Base-by-base conservation (phyloP, 768 basidiomycete species). In the Trametes punicea region DNA sequence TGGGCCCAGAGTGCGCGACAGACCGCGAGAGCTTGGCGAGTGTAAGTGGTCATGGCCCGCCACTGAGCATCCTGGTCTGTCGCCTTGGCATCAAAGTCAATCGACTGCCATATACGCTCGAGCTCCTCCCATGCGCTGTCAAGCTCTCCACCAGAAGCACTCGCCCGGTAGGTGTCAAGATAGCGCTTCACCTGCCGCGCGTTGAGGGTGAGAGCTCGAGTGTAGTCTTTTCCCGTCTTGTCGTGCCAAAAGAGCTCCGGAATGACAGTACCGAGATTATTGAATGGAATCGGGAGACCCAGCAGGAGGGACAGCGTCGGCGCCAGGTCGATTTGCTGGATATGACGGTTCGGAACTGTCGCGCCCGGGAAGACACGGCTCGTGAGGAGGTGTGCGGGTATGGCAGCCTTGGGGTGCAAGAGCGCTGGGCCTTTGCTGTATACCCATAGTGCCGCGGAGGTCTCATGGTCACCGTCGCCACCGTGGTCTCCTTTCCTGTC, bases 1-100 rank as follows among this genome's bases (percentile, higher is more conserved):
- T 92, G 91, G 1, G 97, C 96, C 97, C 97, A 99, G 51, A 98
- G 83, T 11, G 80, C 71, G 6, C 95, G 87, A 65, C 95, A 95
- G 2, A 79, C 80, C 1, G 77, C 72, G 30, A 94, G 77, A 5
- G 88, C 83, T 15, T 77, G 68, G 8, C 83, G 77, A 11, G 81
- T 83, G 65, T 84, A 93, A 16, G 76, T 71, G 45, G 77, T 71
- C 36, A 69, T 54, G 1, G 64, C 62, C 6, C 51, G 31, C 62
- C 63, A 62, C 53, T 62, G 46, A 16, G 46, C 45, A 8, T 62
- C 50, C 23, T 50, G 20, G 13, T 55, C 48, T 25, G 44, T 39
- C 11, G 48, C 33, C 3, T 31, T 46, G 3, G 46, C 34, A 38
- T 64, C 62, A 20, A 58, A 51, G 27, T 58, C 18, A 5, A 60